Percentiles rank a stretch among this genome's conserved stretches.
These are phyloP conservation scores for Astragalus membranaceus DNA, from an alignment of 306 rosid species.

Conservation along the genomic window DNA sequence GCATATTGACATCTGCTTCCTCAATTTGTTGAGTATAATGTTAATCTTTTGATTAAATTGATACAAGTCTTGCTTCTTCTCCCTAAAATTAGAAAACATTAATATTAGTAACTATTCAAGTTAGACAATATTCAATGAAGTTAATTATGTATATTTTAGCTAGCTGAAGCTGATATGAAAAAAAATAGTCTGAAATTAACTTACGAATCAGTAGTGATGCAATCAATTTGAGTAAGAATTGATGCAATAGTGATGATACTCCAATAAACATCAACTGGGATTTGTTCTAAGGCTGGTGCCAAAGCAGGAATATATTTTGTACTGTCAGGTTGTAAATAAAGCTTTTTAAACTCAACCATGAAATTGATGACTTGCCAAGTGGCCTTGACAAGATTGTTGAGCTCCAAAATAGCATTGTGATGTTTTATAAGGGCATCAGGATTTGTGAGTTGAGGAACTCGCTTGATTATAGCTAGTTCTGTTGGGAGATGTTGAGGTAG, in stretches of 20 bases:
- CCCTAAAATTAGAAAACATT: slow-evolving; percentile 17
- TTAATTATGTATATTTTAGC: background rate
- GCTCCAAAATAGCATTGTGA: slow-evolving; percentile 30
- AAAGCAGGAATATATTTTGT: slow-evolving; percentile 15
- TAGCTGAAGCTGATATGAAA: too few relatives aligned
- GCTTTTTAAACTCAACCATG: slow-evolving; percentile 35
- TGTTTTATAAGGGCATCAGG: slow-evolving; percentile 29
- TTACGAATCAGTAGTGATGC: background rate
- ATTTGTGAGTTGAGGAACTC: slow-evolving; percentile 44
- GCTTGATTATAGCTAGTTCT: slow-evolving; percentile 44
- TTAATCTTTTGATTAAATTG: slow-evolving; percentile 41
- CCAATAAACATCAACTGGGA: slow-evolving; percentile 51
- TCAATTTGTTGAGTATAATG: slow-evolving; percentile 35
- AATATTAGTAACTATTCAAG: too few relatives aligned
- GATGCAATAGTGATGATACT: slow-evolving; percentile 46
- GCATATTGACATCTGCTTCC: slow-evolving; percentile 25
- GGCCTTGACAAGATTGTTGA: slow-evolving; percentile 42
- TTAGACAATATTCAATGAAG: background rate
- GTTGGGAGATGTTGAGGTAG: slow-evolving; percentile 39
- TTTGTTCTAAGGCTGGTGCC: background rate
- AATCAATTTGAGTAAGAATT: slow-evolving; percentile 17
- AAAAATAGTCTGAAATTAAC: background rate
- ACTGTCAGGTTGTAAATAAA: background rate
- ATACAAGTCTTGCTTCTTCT: slow-evolving; percentile 29
- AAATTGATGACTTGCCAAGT: slow-evolving; percentile 40